A percentile compares a stretch with the other conserved stretches of the same genome.
Conservation (phyloP, 495 filamentous ascomycete species). For the Trichoderma parareesei region DNA sequence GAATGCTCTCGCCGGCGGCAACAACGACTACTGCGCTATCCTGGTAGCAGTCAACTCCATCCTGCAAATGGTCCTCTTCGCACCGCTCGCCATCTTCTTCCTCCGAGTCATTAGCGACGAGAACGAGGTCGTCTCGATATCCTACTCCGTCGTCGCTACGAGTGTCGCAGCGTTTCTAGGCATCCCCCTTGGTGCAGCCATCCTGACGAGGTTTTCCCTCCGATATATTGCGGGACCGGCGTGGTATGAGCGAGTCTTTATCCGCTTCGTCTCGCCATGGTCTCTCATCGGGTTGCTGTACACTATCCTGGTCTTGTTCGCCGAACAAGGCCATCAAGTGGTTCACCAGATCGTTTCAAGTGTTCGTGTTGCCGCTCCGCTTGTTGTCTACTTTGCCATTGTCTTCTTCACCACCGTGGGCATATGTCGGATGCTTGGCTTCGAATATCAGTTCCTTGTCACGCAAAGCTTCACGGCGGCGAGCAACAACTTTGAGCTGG, state of each 20-base stretch:
- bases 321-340: slow-evolving; percentile 68
- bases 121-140: slow-evolving; percentile 35
- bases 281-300: slow-evolving; percentile 78
- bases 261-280: slow-evolving; percentile 62
- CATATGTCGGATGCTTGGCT: slow-evolving; percentile 51
- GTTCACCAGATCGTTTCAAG: slow-evolving; percentile 81
- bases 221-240: slow-evolving; percentile 42
- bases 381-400: slow-evolving; percentile 70
- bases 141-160: slow-evolving; percentile 65
- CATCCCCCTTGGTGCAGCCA: slow-evolving; percentile 72
- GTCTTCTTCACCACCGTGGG: slow-evolving; percentile 65
- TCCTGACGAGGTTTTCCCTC: slow-evolving; percentile 62
- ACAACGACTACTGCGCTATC: slow-evolving; percentile 81
- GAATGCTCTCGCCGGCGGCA: slow-evolving; percentile 70
- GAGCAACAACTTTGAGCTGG: slow-evolving; percentile 92
- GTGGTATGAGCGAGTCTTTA: slow-evolving; percentile 62
- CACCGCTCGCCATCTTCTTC: slow-evolving; percentile 72
- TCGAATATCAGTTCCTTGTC: slow-evolving; percentile 60
- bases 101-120: slow-evolving; percentile 56
- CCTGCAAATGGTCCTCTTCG: slow-evolving; percentile 80
- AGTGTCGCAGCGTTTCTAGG: slow-evolving; percentile 80
- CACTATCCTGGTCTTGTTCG: slow-evolving; percentile 81
- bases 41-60: slow-evolving; percentile 83
- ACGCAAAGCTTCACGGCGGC: slow-evolving; percentile 93
- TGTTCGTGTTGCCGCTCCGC: slow-evolving; percentile 67